phyloP scores from a whole-genome alignment of 257 asterid genomes.

The Striga asiatica region DNA sequence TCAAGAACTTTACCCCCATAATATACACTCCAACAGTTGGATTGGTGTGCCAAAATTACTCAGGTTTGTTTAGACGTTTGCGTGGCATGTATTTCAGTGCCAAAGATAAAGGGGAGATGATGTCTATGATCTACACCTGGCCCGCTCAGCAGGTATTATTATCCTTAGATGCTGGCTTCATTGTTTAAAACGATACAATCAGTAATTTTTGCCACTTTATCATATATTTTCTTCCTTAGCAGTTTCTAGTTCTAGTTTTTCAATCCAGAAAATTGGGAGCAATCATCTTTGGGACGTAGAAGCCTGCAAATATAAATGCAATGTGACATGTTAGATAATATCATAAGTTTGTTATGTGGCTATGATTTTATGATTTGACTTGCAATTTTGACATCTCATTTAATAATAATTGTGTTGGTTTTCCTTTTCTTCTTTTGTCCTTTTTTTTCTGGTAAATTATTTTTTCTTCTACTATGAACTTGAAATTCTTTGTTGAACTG shows the following conservation, averaged over 20 bases:
- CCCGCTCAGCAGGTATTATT: conserved; percentile 65
- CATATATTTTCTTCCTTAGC: background rate
- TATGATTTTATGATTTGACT: background rate
- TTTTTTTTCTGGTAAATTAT: conserved; percentile 1
- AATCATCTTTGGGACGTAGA: background rate
- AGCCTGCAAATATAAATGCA: background rate
- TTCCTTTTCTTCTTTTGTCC: background rate
- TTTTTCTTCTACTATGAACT: conserved; percentile 8
- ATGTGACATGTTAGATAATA: background rate
- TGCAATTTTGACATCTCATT: background rate
- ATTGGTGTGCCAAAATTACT: conserved; percentile 95
- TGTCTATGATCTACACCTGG: conserved; percentile 99
- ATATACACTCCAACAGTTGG: conserved; percentile 99
- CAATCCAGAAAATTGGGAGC: conserved; percentile 1
- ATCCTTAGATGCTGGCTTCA: conserved; percentile 10
- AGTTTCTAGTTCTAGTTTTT: conserved; percentile 1
- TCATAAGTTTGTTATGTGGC: no score
- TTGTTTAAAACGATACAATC: background rate
- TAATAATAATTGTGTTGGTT: background rate
- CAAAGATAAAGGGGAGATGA: conserved; percentile 99
- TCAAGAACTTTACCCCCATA: conserved; percentile 79
- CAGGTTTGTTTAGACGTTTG: conserved; percentile 93
- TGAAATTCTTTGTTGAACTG: conserved; percentile 13
- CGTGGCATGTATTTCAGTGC: conserved; percentile 99
- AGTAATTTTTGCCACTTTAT: background rate